Evolutionary conservation across 148 eudicot genomes (phyloP), one percentile per base, ranked within the genome.

Genomic region (Chenopodium album): DNA sequence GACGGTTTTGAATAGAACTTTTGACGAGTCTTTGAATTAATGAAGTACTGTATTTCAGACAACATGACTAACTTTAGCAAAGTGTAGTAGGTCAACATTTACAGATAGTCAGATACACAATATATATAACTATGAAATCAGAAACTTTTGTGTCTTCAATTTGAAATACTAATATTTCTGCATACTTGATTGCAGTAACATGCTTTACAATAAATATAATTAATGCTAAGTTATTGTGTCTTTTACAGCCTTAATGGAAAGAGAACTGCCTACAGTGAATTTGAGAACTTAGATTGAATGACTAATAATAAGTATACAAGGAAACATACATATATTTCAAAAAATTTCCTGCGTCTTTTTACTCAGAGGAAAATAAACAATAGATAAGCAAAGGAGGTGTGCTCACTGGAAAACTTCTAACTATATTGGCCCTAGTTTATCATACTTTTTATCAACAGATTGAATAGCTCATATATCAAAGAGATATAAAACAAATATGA

Each of bases 1-100:
- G 88, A 84, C 77, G 78, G 62, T 85, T 90, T 90, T 62, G 95
- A 90, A 77, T 92, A 85, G 75, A 89, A 82, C 77, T 89, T 92
- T 77, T 80, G 76, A 67, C 83, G 84, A 37, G 85, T 89, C 80
- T 87, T 86, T 63, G 32, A 71, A 77, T 89, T 85, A 83, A 70
- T 64, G 82, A 86, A 93, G 77, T 79, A 87, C 98, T 93, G 80
- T 81, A 89, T 83, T 44, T 41, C 70, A 76, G 29, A 29, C 37
- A 56, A 82, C 11, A 46, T 44, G 2, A 78, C 1, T 26, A 54
- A 52, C 60, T 17, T 78, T 34, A 69, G 23, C 34, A 73, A 41
- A 34, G 75, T 17, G 26, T 41, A 26, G 60, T 31, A 73, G 67
- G 62, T 73, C 44, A 64, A 32, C 26, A 81, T 47, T 17, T 19